These are phyloP conservation scores for Chrysoporthe puriensis DNA, from an alignment of 2,329 filamentous ascomycete species.

Conservation along the genomic window DNA sequence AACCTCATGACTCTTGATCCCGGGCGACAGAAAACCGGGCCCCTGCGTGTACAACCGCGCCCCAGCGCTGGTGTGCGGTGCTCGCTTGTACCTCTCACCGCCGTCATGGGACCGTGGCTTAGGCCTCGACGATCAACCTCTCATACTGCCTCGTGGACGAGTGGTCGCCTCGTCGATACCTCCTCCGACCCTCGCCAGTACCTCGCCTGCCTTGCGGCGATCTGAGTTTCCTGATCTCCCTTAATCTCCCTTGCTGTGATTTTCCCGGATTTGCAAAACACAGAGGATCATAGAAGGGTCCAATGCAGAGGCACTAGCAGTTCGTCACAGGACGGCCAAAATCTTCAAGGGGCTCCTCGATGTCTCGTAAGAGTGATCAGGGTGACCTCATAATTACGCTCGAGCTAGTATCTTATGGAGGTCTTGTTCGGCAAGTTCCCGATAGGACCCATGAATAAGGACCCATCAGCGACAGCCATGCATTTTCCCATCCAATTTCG, in stretches of 20 bases:
- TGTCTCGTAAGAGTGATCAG: not conserved
- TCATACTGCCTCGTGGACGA: not conserved
- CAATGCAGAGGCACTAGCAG: not conserved
- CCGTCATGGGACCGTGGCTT: slow-evolving; percentile 5
- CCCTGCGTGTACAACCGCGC: not conserved
- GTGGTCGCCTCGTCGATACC: not conserved
- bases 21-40: not conserved
- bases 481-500: not conserved
- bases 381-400: not conserved
- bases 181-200: slow-evolving; percentile 2
- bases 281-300: slow-evolving; percentile 18
- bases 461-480: not conserved
- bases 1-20: not conserved
- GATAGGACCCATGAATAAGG: not conserved
- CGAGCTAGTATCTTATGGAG: not conserved
- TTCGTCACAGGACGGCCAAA: no score
- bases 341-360: not conserved
- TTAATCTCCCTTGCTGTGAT: slow-evolving; percentile 16
- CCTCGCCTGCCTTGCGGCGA: slow-evolving; percentile 18
- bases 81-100: not conserved
- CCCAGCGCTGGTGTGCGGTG: not conserved
- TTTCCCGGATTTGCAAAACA: slow-evolving; percentile 20
- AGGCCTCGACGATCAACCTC: not conserved
- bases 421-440: not conserved
- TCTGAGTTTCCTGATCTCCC: slow-evolving; percentile 22